A percentile compares a stretch with the other conserved stretches of the same genome.
phyloP scores from a whole-genome alignment of 1,284 basidiomycete genomes.

The Ustanciosporium gigantosporum region DNA sequence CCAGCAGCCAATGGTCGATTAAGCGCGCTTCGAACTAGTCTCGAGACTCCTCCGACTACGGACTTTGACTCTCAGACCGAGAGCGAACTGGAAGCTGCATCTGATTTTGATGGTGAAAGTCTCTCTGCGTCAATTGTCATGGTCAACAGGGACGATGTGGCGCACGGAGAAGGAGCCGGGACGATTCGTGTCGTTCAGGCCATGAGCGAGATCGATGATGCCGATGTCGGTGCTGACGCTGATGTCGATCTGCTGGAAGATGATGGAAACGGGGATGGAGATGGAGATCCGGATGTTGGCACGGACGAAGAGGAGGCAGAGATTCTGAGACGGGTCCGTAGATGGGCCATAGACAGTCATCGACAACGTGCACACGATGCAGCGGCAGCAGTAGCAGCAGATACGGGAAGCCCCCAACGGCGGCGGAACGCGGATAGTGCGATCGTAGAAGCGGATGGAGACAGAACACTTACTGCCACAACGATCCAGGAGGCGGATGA shows the following conservation, averaged over 20 bases:
- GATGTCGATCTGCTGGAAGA: neutral
- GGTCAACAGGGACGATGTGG: neutral
- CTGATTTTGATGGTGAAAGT: slow-evolving; percentile 2
- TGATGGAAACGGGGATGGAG: neutral
- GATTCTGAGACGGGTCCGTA: slow-evolving; percentile 15
- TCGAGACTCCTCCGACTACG: slow-evolving; percentile 44
- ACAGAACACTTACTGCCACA: neutral
- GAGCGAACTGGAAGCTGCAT: slow-evolving; percentile 2
- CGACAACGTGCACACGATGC: slow-evolving; percentile 5
- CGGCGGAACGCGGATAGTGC: no score
- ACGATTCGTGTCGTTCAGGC: neutral
- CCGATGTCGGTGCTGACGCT: neutral
- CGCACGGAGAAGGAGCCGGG: neutral
- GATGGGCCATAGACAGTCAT: slow-evolving; percentile 34
- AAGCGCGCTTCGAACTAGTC: neutral
- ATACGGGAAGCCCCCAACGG: no score
- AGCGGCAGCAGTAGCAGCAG: neutral
- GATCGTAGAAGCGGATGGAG: neutral
- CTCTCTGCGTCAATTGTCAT: slow-evolving; percentile 5
- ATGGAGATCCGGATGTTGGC: slow-evolving; percentile 3
- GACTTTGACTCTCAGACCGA: slow-evolving; percentile 38
- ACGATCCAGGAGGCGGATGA: neutral
- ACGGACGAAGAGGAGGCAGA: slow-evolving; percentile 29
- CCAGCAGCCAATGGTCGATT: neutral
- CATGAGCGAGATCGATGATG: neutral